A percentile compares a stretch with the other conserved stretches of the same genome.
Evolutionary conservation across 2,329 filamentous ascomycete species (phyloP).

Genomic region (Atkinsonella texensis): DNA sequence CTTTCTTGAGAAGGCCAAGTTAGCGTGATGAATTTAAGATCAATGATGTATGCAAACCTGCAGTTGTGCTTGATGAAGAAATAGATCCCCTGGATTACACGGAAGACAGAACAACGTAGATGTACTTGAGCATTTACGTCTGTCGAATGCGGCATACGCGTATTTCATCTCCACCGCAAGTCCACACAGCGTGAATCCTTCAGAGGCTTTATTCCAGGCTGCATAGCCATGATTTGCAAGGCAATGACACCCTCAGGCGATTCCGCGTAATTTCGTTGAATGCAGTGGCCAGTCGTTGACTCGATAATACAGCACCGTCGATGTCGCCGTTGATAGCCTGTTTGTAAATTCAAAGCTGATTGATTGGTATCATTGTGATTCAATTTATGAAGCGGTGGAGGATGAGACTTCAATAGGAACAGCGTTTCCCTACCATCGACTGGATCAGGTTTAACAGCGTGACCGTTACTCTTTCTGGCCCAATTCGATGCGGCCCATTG

Average conservation of each 20-base stretch:
- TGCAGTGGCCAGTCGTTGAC: slow-evolving; percentile 7
- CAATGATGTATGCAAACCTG: no score
- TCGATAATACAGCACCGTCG: slow-evolving; percentile 5
- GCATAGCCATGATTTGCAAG: slow-evolving; percentile 3
- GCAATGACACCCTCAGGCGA: slow-evolving; percentile 8
- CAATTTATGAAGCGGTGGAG: slow-evolving; percentile 6
- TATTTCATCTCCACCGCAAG: no score
- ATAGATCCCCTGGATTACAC: no score
- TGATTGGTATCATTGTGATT: slow-evolving; percentile 8
- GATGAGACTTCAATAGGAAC: slow-evolving; percentile 8
- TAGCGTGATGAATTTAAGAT: neutral
- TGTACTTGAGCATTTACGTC: no score
- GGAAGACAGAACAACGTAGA: no score
- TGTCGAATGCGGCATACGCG: no score
- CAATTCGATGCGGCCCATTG: slow-evolving; percentile 8
- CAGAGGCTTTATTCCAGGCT: neutral
- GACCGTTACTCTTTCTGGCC: slow-evolving; percentile 7
- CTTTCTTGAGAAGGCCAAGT: neutral
- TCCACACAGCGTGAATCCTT: neutral
- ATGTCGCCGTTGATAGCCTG: slow-evolving; percentile 8
- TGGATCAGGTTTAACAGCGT: slow-evolving; percentile 9
- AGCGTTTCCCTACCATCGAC: slow-evolving; percentile 8
- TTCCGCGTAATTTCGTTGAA: slow-evolving; percentile 10
- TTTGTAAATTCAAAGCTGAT: slow-evolving; percentile 10
- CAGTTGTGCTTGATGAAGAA: neutral